A percentile compares a stretch with the other conserved stretches of the same genome.
phyloP scores from a whole-genome alignment of 805 yeast genomes.

The Pichia occidentalis region DNA sequence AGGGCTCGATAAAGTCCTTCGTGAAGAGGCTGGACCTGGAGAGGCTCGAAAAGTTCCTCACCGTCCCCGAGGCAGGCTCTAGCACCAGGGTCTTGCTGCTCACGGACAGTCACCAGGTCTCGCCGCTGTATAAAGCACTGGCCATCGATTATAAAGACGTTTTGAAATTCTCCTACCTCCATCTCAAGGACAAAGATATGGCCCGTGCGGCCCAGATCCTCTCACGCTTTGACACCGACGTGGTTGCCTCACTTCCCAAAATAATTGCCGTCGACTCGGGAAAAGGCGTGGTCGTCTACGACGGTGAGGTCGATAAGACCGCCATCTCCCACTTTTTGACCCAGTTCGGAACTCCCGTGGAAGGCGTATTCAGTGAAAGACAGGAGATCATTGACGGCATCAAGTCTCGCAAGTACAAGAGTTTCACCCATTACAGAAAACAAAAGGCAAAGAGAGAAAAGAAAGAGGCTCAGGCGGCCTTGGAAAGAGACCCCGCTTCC shows the following conservation, averaged over 20 bases:
- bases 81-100: slow-evolving; percentile 44
- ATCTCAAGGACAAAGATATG: too few relatives aligned
- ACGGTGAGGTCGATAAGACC: slow-evolving; percentile 29
- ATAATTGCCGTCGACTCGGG: slow-evolving; percentile 19
- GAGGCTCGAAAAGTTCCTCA: slow-evolving; percentile 28
- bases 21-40: slow-evolving; percentile 42
- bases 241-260: slow-evolving; percentile 26
- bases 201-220: too few relatives aligned
- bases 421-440: slow-evolving; percentile 18
- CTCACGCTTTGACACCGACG: too few relatives aligned
- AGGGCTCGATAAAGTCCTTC: slow-evolving; percentile 58
- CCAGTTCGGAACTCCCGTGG: slow-evolving; percentile 28
- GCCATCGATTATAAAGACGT: slow-evolving; percentile 61
- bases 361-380: slow-evolving; percentile 30
- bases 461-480: slow-evolving; percentile 1
- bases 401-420: slow-evolving; percentile 20
- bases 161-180: slow-evolving; percentile 42
- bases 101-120: slow-evolving; percentile 40
- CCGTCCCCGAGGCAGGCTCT: slow-evolving; percentile 9
- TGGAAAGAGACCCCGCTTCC: background rate
- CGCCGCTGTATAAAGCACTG: slow-evolving; percentile 55
- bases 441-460: slow-evolving; percentile 21
- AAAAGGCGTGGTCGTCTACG: slow-evolving; percentile 15
- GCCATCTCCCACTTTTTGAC: slow-evolving; percentile 29
- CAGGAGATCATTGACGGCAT: slow-evolving; percentile 20